A percentile compares a stretch with the other conserved stretches of the same genome.
These are phyloP conservation scores for Cladophialophora yegresii DNA, from an alignment of 2,329 filamentous ascomycete genomes.

Conservation along the genomic window DNA sequence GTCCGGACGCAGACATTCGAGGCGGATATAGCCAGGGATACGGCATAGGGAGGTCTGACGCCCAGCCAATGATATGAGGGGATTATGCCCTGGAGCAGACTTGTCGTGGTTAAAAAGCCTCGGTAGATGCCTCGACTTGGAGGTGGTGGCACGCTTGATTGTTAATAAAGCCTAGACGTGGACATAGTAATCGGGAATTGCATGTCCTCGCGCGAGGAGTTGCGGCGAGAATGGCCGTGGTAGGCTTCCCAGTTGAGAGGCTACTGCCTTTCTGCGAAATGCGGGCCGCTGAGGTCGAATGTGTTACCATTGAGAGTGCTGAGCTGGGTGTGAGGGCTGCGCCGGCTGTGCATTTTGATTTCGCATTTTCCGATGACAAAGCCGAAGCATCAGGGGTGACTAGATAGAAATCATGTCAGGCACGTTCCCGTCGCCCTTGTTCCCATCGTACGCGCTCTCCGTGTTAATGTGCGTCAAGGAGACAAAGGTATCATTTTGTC, in stretches of 20 bases:
- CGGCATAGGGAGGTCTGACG: neutral
- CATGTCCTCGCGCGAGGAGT: neutral
- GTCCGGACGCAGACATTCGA: neutral
- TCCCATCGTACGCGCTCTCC: neutral
- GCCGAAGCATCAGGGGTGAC: neutral
- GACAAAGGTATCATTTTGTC: neutral
- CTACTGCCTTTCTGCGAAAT: neutral
- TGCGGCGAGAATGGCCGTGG: neutral
- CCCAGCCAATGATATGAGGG: neutral
- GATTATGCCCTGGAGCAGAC: neutral
- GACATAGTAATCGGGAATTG: neutral
- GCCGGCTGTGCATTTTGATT: neutral
- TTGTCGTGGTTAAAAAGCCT: neutral
- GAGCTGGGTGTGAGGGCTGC: neutral
- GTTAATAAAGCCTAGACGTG: conserved; percentile 3
- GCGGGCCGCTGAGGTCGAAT: too few species aligned
- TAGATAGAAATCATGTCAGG: neutral
- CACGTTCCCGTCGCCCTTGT: neutral
- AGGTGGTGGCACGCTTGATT: neutral
- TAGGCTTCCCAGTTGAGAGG: neutral
- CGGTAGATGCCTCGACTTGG: neutral
- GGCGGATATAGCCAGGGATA: neutral
- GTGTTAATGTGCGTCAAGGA: neutral
- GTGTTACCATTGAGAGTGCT: neutral
- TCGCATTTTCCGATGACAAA: neutral